phyloP scores from a whole-genome alignment of 805 yeast species.

The Isabelozyma gotoi region DNA sequence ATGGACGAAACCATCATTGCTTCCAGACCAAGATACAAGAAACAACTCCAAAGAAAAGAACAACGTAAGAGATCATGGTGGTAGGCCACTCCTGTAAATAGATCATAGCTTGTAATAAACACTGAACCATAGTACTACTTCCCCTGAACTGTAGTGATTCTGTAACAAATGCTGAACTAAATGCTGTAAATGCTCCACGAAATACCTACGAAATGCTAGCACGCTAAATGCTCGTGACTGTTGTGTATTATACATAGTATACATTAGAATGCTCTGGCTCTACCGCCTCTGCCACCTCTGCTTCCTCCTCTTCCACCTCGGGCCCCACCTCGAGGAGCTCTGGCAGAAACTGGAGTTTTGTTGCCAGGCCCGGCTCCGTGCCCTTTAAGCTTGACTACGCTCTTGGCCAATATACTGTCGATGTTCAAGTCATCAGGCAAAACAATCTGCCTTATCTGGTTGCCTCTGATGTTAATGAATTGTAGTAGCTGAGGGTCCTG shows the following conservation, averaged over 20 bases:
- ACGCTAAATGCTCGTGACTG: too few relatives aligned
- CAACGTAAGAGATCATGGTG: conserved; percentile 38
- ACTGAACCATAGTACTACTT: too few relatives aligned
- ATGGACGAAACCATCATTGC: conserved; percentile 66
- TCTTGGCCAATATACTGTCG: conserved; percentile 58
- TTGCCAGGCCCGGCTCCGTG: conserved; percentile 43
- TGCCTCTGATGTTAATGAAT: conserved; percentile 84
- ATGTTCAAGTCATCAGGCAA: conserved; percentile 85
- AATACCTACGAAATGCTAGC: background rate
- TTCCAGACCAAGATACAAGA: conserved; percentile 52
- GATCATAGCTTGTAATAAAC: background rate
- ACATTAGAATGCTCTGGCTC: conserved; percentile 18
- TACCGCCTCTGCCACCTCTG: conserved; percentile 14
- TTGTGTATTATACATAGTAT: too few relatives aligned
- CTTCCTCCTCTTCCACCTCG: conserved; percentile 16
- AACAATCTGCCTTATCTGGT: conserved; percentile 77
- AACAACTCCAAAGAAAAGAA: conserved; percentile 36
- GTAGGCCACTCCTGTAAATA: conserved; percentile 7
- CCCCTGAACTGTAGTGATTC: too few relatives aligned
- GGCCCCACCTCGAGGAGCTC: conserved; percentile 18
- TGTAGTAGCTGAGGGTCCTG: conserved; percentile 72
- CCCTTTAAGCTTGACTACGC: conserved; percentile 42
- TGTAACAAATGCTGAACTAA: too few relatives aligned
- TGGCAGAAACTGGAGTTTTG: conserved; percentile 12
- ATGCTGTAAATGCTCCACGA: background rate